Conservation (phyloP, 768 basidiomycete genomes). For the Gymnopilus dilepis region DNA sequence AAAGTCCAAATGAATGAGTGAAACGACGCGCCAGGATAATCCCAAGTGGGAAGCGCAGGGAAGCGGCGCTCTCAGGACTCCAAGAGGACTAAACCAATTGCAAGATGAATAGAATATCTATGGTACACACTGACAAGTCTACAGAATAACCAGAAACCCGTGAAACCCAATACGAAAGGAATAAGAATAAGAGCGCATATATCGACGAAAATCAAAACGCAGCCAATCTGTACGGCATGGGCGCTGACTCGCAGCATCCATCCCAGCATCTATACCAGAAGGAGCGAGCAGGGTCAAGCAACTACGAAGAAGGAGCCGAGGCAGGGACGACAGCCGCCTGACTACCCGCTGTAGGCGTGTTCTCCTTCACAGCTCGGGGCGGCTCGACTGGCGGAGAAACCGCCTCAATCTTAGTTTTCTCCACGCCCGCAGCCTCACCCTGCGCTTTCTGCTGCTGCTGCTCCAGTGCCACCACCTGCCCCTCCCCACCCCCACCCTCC, state of each 20-base stretch:
- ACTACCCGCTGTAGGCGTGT: background rate
- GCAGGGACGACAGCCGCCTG: background rate
- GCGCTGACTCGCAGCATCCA: background rate
- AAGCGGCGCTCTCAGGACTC: background rate
- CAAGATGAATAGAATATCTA: background rate
- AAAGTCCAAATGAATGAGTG: too few species aligned
- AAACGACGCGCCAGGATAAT: too few species aligned
- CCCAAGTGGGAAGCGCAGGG: too few species aligned
- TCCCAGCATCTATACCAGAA: background rate
- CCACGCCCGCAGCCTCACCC: background rate
- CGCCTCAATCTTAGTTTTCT: too few species aligned
- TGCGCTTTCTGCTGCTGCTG: background rate
- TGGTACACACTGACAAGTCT: background rate
- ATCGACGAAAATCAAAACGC: background rate
- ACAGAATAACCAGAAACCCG: background rate
- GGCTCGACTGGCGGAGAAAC: too few species aligned
- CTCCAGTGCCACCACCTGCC: background rate
- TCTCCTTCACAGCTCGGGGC: background rate
- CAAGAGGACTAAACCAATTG: background rate
- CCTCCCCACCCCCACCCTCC: background rate
- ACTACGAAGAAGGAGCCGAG: background rate
- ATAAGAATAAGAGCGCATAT: constrained; percentile 1
- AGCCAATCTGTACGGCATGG: background rate
- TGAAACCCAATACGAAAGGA: background rate
- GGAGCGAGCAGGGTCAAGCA: background rate